Evolutionary conservation across 2,329 filamentous ascomycete genomes (phyloP), one percentile per base, ranked within the genome.

Genomic region (Talaromyces sp.): DNA sequence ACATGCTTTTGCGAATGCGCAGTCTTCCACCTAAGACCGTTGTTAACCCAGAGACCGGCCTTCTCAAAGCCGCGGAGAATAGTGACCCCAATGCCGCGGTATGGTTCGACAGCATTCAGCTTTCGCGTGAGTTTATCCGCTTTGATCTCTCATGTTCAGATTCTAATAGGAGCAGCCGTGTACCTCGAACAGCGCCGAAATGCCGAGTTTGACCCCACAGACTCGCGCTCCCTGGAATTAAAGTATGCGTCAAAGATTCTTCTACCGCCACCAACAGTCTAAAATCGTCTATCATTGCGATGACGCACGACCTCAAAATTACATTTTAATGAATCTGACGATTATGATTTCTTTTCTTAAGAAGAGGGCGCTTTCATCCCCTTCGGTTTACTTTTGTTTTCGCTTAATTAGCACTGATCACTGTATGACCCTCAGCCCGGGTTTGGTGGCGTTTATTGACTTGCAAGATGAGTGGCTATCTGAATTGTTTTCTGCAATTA

Each of bases 1-100:
- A 80, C 60, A 84, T 84, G 76, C 72, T 86, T 32, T 73, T 86
- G 54, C 81, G 81, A 63, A 84, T 86, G 80, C 81, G 84, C 7
- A 74, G 73, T 53, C 65, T 79, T n/a, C 74, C 76, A 12, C 77
- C 77, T 27, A 76, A 75, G 65, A 73, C 75, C 5, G 69, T 59
- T 29, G 66, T 76, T 24, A 68, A 72, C 24, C 68, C 70, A 3
- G 75, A 77, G 14, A 74, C 69, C 21, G 74, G 74, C n/a, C 64
- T 72, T 11, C 60, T 79, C 58, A 72, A 70, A 63, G 71, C 75
- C 3, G 69, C 71, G 8, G 72, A 77, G 11, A 72, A 69, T 10
- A 75, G 72, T 60, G 73, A 75, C 24, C 71, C 74, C 52, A 71
- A 74, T 59, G 72, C 72, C 5, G 64, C 67, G 50, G 69, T 70